A percentile compares a stretch with the other conserved stretches of the same genome.
Conservation (phyloP, 768 basidiomycete genomes). For the Boletus sensibilis region DNA sequence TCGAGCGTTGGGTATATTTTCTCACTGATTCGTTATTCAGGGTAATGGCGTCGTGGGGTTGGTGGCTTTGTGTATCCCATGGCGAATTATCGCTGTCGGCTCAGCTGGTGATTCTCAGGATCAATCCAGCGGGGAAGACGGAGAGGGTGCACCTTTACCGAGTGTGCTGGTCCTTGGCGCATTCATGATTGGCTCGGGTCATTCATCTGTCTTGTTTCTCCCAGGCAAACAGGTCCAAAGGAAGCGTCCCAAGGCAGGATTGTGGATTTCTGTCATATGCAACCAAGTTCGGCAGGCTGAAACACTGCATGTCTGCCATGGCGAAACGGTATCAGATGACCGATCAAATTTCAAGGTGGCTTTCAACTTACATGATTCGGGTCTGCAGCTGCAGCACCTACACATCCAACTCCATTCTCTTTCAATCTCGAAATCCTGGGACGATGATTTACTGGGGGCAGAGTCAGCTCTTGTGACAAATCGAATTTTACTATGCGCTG, state of each 20-base stretch:
- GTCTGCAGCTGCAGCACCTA: background rate
- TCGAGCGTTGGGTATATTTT: background rate
- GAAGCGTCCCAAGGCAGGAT: too few species aligned
- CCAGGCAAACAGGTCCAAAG: too few species aligned
- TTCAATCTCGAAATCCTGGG: background rate
- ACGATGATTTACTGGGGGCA: background rate
- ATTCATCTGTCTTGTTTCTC: background rate
- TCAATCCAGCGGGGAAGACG: too few species aligned
- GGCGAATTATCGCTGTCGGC: background rate
- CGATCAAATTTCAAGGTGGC: too few species aligned
- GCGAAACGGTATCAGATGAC: too few species aligned
- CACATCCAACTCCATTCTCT: background rate
- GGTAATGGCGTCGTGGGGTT: background rate
- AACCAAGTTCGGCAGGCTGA: too few species aligned
- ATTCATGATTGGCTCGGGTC: background rate
- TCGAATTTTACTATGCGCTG: background rate
- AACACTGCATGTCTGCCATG: too few species aligned
- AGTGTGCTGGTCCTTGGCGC: too few species aligned
- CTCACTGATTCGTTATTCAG: background rate
- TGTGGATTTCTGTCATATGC: too few species aligned
- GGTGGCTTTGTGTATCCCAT: background rate
- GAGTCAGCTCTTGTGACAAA: background rate
- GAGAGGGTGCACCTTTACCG: too few species aligned
- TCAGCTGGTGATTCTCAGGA: background rate
- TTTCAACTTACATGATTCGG: too few species aligned